Evolutionary conservation across 768 basidiomycete species (phyloP).

Genomic region (Termitomyces sp.): DNA sequence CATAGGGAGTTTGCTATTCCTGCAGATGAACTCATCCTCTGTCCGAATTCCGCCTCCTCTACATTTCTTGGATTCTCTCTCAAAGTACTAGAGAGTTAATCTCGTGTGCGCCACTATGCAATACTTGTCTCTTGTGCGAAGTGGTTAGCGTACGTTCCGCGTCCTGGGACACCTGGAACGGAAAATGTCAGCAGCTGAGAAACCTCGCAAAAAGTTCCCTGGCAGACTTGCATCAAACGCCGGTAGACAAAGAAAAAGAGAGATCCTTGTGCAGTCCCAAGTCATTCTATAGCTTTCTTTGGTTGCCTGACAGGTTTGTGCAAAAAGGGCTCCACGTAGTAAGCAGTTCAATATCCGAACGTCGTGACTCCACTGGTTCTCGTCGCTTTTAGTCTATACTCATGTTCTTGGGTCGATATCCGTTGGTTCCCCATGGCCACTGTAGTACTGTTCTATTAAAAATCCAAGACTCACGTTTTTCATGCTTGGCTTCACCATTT

Average conservation of each 20-base stretch:
- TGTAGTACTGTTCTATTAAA: background rate
- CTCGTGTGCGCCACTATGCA: slow-evolving; percentile 32
- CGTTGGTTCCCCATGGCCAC: background rate
- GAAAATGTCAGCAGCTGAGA: slow-evolving; percentile 39
- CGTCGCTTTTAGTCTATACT: background rate
- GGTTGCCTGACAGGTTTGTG: slow-evolving; percentile 24
- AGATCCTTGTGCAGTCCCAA: slow-evolving; percentile 50
- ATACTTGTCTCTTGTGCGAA: slow-evolving; percentile 46
- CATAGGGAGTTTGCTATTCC: slow-evolving; percentile 20
- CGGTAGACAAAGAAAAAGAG: slow-evolving; percentile 46
- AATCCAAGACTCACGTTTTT: background rate
- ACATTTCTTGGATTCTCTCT: slow-evolving; percentile 41
- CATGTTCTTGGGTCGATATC: background rate
- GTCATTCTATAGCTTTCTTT: slow-evolving; percentile 66
- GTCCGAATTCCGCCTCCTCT: slow-evolving; percentile 41
- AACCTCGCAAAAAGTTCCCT: slow-evolving; percentile 40
- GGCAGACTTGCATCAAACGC: slow-evolving; percentile 61
- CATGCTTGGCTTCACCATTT: background rate
- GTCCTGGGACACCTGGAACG: slow-evolving; percentile 34
- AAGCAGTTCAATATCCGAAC: background rate
- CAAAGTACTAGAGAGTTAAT: background rate
- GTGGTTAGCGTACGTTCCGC: slow-evolving; percentile 21
- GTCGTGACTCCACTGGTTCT: too few relatives aligned
- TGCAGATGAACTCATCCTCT: slow-evolving; percentile 41
- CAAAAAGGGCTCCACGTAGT: background rate